A percentile compares a stretch with the other conserved stretches of the same genome.
Conservation (phyloP, 192 early-diverging fungal genomes). For the Gamsiella multidivaricata region DNA sequence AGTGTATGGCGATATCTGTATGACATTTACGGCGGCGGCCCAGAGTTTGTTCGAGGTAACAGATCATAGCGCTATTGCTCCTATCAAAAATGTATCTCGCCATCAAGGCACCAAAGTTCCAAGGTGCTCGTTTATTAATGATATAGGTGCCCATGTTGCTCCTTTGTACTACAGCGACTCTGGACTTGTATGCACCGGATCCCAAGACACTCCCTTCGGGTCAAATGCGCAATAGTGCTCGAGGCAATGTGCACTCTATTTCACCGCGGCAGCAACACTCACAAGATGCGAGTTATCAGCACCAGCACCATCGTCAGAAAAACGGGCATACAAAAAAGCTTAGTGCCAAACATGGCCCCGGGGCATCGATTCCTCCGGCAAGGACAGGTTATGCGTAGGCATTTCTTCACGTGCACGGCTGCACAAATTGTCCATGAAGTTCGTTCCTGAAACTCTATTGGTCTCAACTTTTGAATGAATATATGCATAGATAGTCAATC, state of each 20-base stretch:
- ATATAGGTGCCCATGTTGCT: background rate
- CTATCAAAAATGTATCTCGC: background rate
- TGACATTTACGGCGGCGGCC: conserved; percentile 54
- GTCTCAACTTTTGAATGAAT: too few relatives aligned
- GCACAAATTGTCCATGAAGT: too few relatives aligned
- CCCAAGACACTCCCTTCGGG: conserved; percentile 4
- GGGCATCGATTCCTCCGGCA: background rate
- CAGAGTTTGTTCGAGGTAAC: conserved; percentile 53
- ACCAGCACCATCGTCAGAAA: background rate
- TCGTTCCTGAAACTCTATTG: too few relatives aligned
- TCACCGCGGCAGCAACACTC: background rate
- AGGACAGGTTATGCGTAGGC: too few relatives aligned
- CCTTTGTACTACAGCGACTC: conserved; percentile 8
- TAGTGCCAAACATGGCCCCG: background rate
- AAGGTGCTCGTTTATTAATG: background rate
- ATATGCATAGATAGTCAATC: too few relatives aligned
- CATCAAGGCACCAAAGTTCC: background rate
- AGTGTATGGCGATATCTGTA: conserved; percentile 54
- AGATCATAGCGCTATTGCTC: background rate
- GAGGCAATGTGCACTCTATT: background rate
- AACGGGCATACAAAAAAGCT: conserved; percentile 15
- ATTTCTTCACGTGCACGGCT: too few relatives aligned
- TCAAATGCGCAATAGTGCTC: background rate
- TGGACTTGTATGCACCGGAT: conserved; percentile 49
- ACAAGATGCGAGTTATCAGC: background rate